These are phyloP conservation scores for Fraxinus quadrangulata DNA, from an alignment of 257 asterid species.

Conservation along the genomic window DNA sequence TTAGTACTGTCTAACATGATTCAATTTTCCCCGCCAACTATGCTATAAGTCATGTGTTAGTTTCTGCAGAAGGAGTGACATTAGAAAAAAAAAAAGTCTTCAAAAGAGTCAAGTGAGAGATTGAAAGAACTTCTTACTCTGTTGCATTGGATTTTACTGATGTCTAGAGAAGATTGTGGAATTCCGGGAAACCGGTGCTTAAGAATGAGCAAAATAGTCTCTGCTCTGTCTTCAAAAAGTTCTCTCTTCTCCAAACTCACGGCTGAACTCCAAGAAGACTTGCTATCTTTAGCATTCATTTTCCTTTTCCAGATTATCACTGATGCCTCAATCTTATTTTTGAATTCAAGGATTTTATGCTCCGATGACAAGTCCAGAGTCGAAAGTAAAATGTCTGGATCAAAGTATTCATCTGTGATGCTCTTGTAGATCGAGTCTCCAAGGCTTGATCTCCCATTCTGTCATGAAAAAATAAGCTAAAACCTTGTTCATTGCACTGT, in stretches of 20 bases:
- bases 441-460: slow-evolving; percentile 74
- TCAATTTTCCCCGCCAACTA: neutral
- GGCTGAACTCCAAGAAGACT: slow-evolving; percentile 71
- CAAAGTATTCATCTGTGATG: slow-evolving; percentile 70
- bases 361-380: slow-evolving; percentile 54
- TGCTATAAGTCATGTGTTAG: neutral
- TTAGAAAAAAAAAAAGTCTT: neutral
- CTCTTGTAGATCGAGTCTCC: slow-evolving; percentile 68
- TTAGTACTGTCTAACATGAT: neutral
- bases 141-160: slow-evolving; percentile 57
- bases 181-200: slow-evolving; percentile 61
- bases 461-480: slow-evolving; percentile 3
- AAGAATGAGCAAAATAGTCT: slow-evolving; percentile 48
- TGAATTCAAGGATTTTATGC: slow-evolving; percentile 68
- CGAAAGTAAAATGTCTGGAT: slow-evolving; percentile 57
- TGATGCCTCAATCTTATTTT: slow-evolving; percentile 69
- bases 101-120: neutral
- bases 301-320: slow-evolving; percentile 71
- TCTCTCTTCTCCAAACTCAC: slow-evolving; percentile 65
- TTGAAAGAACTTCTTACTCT: slow-evolving; percentile 30
- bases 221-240: slow-evolving; percentile 63
- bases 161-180: slow-evolving; percentile 59
- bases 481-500: neutral
- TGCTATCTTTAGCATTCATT: slow-evolving; percentile 60
- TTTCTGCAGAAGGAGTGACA: neutral